These are phyloP conservation scores for Pseudomicrostroma phylloplanum DNA, from an alignment of 1,284 basidiomycete species.

Conservation along the genomic window DNA sequence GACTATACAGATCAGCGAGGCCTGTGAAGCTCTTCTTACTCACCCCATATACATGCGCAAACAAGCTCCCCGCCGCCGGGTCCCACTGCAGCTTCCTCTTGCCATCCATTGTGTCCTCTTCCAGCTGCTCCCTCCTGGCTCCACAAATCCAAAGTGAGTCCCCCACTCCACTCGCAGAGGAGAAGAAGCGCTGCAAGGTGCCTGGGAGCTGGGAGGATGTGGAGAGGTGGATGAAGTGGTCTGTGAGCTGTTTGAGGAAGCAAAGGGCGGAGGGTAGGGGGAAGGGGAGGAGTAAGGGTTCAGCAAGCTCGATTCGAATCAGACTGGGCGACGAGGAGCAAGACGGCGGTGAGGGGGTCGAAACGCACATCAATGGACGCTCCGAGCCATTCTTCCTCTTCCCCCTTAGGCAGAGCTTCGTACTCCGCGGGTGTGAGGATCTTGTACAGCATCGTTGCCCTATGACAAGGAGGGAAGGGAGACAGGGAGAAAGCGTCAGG, in stretches of 20 bases:
- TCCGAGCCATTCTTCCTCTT: constrained; percentile 24
- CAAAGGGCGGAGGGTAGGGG: too few species aligned
- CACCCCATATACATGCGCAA: constrained; percentile 4
- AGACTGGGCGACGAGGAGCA: neutral
- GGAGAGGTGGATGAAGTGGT: constrained; percentile 42
- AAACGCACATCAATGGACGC: constrained; percentile 35
- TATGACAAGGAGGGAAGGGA: neutral
- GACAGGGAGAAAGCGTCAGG: neutral
- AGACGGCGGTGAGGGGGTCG: constrained; percentile 3
- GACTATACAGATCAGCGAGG: too few species aligned
- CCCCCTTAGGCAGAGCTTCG: constrained; percentile 18
- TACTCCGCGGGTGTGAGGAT: constrained; percentile 36
- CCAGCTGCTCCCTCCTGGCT: neutral
- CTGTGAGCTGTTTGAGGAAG: constrained; percentile 21
- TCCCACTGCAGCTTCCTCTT: neutral
- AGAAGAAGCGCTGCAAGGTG: constrained; percentile 36
- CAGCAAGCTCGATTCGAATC: neutral
- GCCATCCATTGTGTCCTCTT: neutral
- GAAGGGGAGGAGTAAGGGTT: neutral
- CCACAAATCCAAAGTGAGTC: neutral
- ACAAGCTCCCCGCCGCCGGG: neutral
- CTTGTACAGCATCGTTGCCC: constrained; percentile 35
- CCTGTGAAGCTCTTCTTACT: too few species aligned
- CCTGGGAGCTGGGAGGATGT: constrained; percentile 31
- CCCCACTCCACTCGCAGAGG: constrained; percentile 18